Percentiles rank a stretch among this genome's conserved stretches.
phyloP scores from a whole-genome alignment of 1,284 basidiomycete species.

The Takashimella tepidaria region DNA sequence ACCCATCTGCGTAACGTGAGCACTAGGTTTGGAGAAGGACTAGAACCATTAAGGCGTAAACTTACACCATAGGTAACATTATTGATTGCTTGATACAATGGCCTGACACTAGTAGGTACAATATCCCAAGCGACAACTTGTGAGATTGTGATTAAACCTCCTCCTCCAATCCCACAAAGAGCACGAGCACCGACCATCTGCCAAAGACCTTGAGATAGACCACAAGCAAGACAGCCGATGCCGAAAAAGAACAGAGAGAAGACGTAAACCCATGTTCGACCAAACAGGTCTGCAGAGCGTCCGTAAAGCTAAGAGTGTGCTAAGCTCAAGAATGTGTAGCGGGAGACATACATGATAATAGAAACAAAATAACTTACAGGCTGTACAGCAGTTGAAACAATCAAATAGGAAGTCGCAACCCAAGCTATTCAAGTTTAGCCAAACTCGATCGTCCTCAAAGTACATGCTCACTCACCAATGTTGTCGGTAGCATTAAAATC shows the following conservation, averaged over 20 bases:
- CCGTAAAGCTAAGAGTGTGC: constrained; percentile 18
- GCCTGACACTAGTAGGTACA: constrained; percentile 12
- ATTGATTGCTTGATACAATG: constrained; percentile 23
- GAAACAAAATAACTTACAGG: constrained; percentile 11
- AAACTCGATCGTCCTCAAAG: background rate
- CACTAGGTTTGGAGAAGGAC: too few relatives aligned
- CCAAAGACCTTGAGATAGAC: constrained; percentile 11
- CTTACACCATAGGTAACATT: constrained; percentile 23
- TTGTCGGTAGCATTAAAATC: constrained; percentile 17
- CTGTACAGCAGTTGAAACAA: constrained; percentile 21
- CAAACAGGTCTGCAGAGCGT: constrained; percentile 20
- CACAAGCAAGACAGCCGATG: constrained; percentile 18
- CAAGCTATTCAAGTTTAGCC: constrained; percentile 9
- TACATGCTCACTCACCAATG: constrained; percentile 4
- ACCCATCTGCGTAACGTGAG: constrained; percentile 19
- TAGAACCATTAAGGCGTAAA: too few relatives aligned
- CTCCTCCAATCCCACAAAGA: constrained; percentile 22
- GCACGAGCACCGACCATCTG: constrained; percentile 21
- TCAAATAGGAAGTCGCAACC: constrained; percentile 23
- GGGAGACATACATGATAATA: background rate
- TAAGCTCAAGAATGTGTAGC: background rate
- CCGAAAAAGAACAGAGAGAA: constrained; percentile 18
- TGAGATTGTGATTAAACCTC: constrained; percentile 20
- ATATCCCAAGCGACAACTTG: constrained; percentile 25
- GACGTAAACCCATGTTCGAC: constrained; percentile 16